Percentiles rank a stretch among this genome's conserved stretches.
These are phyloP conservation scores for Neospermospora avenae DNA, from an alignment of 2,329 filamentous ascomycete genomes.

Conservation along the genomic window DNA sequence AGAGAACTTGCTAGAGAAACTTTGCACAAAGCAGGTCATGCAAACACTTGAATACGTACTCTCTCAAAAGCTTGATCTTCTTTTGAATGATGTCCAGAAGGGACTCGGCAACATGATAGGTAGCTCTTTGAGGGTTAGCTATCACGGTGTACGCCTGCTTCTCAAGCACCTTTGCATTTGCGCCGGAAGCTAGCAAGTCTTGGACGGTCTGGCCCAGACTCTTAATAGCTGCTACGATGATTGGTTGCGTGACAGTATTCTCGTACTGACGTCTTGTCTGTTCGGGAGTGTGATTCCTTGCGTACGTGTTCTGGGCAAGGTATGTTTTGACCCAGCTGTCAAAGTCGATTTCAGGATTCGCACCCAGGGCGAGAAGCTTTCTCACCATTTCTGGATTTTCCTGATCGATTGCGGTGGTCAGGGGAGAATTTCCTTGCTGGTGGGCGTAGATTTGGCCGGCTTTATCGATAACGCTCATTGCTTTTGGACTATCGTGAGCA, in stretches of 20 bases:
- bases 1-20: background rate
- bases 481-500: conserved; percentile 56
- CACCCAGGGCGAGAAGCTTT: conserved; percentile 62
- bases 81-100: conserved; percentile 59
- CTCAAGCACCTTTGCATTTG: conserved; percentile 61
- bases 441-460: conserved; percentile 41
- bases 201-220: conserved; percentile 46
- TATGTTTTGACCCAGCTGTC: conserved; percentile 60
- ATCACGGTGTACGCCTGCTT: conserved; percentile 38
- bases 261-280: conserved; percentile 49
- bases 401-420: conserved; percentile 56
- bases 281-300: conserved; percentile 42
- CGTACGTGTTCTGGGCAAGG: conserved; percentile 40
- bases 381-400: conserved; percentile 51
- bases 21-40: too few relatives aligned
- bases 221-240: conserved; percentile 56
- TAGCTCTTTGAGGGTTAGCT: conserved; percentile 21
- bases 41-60: conserved; percentile 5
- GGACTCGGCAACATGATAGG: conserved; percentile 42
- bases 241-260: conserved; percentile 55
- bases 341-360: conserved; percentile 56
- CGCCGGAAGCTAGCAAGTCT: conserved; percentile 60
- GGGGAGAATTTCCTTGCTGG: conserved; percentile 42
- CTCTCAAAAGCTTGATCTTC: conserved; percentile 48
- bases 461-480: conserved; percentile 65